Evolutionary conservation across 805 yeast species (phyloP).

Genomic region (Barnettozyma californica): DNA sequence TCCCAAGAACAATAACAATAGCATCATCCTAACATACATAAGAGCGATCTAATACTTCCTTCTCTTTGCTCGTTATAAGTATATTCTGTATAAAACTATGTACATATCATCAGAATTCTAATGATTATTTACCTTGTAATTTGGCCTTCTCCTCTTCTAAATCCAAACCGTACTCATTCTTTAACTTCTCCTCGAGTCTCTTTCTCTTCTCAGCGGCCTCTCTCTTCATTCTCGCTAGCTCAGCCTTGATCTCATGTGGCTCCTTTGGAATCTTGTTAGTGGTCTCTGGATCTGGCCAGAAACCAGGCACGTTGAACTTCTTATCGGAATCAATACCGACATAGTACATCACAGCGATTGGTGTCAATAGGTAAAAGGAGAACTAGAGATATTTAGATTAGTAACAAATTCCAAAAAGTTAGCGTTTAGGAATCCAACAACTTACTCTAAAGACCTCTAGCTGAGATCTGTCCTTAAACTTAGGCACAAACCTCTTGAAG

Average conservation of each 20-base stretch:
- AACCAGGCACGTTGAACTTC: slow-evolving; percentile 87
- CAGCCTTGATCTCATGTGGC: slow-evolving; percentile 86
- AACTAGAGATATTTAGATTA: slow-evolving; percentile 38
- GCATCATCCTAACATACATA: no score
- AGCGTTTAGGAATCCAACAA: background rate
- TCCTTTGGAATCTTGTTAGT: slow-evolving; percentile 90
- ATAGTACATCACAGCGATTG: slow-evolving; percentile 88
- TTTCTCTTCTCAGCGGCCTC: slow-evolving; percentile 70
- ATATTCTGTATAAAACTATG: background rate
- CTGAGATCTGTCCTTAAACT: slow-evolving; percentile 9
- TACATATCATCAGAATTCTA: background rate
- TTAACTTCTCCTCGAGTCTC: slow-evolving; percentile 66
- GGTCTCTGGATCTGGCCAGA: slow-evolving; percentile 96
- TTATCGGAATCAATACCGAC: slow-evolving; percentile 87
- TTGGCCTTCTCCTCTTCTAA: slow-evolving; percentile 40
- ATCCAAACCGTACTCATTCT: slow-evolving; percentile 57
- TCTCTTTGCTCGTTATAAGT: background rate
- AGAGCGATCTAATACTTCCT: background rate
- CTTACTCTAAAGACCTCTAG: slow-evolving; percentile 14
- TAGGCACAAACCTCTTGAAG: slow-evolving; percentile 1
- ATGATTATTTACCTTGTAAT: slow-evolving; percentile 20
- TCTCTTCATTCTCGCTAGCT: slow-evolving; percentile 77
- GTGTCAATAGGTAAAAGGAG: slow-evolving; percentile 79
- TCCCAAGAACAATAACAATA: background rate
- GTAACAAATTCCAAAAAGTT: background rate